Evolutionary conservation across 768 basidiomycete species (phyloP).

Genomic region (Auricularia auricula-judae): DNA sequence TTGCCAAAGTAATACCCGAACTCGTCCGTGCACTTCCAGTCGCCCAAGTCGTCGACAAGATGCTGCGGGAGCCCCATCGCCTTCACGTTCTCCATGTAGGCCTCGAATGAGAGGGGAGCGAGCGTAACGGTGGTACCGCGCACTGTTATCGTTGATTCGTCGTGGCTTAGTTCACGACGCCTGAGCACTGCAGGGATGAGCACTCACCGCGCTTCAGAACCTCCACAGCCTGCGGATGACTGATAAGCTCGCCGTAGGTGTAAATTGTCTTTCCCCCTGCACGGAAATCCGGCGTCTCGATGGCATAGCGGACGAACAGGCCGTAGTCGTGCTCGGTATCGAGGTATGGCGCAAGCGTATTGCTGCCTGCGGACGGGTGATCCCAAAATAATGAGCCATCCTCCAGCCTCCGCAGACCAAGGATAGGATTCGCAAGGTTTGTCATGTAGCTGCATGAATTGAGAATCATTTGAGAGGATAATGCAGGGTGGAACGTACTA

Average conservation of each 20-base stretch:
- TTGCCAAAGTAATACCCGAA: neutral
- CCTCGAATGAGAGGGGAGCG: neutral
- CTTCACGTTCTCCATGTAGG: neutral
- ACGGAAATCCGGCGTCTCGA: neutral
- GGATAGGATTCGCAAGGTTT: neutral
- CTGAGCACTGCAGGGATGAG: too few relatives aligned
- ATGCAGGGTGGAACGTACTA: neutral
- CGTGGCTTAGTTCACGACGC: too few relatives aligned
- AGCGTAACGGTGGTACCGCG: neutral
- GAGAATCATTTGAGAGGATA: neutral
- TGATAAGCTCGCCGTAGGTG: neutral
- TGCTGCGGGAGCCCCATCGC: neutral
- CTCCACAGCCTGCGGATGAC: neutral
- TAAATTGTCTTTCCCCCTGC: neutral
- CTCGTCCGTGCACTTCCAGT: neutral
- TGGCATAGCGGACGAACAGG: conserved; percentile 1
- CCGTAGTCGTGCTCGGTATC: conserved; percentile 1
- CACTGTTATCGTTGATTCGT: neutral
- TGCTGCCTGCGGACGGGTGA: neutral
- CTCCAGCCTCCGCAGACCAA: neutral
- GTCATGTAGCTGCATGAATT: neutral
- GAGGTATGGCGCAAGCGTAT: neutral
- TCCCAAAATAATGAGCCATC: neutral
- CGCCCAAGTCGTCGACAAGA: neutral
- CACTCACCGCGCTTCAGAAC: neutral